Evolutionary conservation across 768 basidiomycete genomes (phyloP), one percentile per base, ranked within the genome.

Genomic region (Lyophyllum shimeji): DNA sequence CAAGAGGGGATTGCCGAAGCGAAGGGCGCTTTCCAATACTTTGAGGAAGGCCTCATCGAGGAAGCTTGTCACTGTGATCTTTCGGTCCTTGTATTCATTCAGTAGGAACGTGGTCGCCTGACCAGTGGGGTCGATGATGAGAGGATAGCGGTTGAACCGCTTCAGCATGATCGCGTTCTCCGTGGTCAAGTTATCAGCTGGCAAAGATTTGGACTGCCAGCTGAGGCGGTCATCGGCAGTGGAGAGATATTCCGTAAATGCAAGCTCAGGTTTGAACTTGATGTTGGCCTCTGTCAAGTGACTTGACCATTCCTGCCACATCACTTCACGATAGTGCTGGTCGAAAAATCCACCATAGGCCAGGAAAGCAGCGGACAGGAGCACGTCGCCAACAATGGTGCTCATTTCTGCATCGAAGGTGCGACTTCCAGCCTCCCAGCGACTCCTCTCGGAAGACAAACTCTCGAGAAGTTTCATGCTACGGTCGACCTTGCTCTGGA

Each of bases 141-240:
- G 83, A 7, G 97, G 97, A 71, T 98, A 98, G 18, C 97, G 91
- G 65, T 93, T 93, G 83, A 95, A 98, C 47, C 95, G 87, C 68
- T 96, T 95, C 67, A 99, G 84, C 94, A 98, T 98, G 72, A 98
- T 95, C n/a, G 97, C 97, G 67, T 99, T 99, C 75, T 98, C 97
- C 0, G 92, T 93, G 61, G 94, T 98, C 44, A 99, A 78, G 59
- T 91, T 95, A 71, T 99, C 95, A 5, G 93, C 87, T 1, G 97
- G 97, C n/a, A 98, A 79, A 0, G 93, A 89, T 66, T 94, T 95
- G 27, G 93, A 90, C 71, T 96, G 94, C 97, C 95, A 99, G 63
- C 82, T 86, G 59, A 97, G 82, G 42, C 96, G 90, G 66, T 98
- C 93, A 66, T 98, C 97, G 0, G 95, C 95, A 2, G 96, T 95